A percentile compares a stretch with the other conserved stretches of the same genome.
These are phyloP conservation scores for Euphrasia arctica DNA, from an alignment of 305 asterid species.

Conservation along the genomic window DNA sequence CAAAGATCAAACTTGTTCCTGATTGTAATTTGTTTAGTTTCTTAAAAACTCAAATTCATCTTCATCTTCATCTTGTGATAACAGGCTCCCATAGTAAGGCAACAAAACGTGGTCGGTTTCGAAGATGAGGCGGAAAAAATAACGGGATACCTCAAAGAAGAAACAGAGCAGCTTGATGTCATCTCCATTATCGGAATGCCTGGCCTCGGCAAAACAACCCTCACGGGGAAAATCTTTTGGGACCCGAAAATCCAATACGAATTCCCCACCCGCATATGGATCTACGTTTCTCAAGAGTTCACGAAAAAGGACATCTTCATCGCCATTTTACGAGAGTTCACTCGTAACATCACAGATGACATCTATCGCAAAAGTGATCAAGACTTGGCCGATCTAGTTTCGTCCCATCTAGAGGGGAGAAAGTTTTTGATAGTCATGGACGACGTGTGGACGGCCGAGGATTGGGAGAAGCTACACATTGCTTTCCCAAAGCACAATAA, in stretches of 20 bases:
- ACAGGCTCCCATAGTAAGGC: constrained; percentile 7
- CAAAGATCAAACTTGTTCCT: neutral
- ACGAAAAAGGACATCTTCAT: constrained; percentile 1
- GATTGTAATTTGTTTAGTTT: neutral
- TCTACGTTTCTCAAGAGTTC: constrained; percentile 8
- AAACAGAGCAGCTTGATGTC: neutral
- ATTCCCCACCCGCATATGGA: constrained; percentile 12
- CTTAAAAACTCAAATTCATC: constrained; percentile 17
- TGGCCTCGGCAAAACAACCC: constrained; percentile 5
- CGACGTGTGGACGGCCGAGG: constrained; percentile 10
- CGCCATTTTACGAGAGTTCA: neutral
- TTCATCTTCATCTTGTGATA: constrained; percentile 21
- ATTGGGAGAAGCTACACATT: constrained; percentile 12
- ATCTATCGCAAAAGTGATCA: neutral
- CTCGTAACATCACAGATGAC: neutral
- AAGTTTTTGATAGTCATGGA: constrained; percentile 10
- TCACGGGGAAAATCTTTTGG: neutral
- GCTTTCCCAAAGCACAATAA: constrained; percentile 29
- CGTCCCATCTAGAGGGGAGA: neutral
- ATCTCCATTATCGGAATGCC: constrained; percentile 8
- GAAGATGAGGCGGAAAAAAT: neutral
- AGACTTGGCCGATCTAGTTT: neutral
- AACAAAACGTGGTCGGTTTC: constrained; percentile 1
- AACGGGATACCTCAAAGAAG: neutral
- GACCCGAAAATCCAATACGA: neutral